phyloP scores from a whole-genome alignment of 1,284 basidiomycete genomes.

The Leccinum subfulvum region DNA sequence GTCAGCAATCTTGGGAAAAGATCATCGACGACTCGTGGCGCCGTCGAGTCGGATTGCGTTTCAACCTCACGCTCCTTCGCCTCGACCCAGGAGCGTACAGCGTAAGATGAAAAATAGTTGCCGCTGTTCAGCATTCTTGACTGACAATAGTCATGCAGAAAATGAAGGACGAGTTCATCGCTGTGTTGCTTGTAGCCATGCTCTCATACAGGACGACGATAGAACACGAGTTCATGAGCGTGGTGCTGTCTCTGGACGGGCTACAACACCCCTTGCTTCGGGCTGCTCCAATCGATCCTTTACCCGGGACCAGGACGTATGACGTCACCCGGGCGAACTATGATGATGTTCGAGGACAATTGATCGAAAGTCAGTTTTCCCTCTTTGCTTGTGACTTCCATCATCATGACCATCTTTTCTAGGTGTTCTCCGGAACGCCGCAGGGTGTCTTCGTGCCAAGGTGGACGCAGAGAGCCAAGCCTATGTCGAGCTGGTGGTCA shows the following conservation, averaged over 20 bases:
- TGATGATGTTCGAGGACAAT: constrained; percentile 16
- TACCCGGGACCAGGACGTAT: constrained; percentile 23
- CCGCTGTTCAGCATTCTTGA: not conserved
- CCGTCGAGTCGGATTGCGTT: constrained; percentile 65
- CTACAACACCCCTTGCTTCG: constrained; percentile 52
- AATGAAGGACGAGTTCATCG: constrained; percentile 53
- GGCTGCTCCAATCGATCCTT: constrained; percentile 27
- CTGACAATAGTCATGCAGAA: constrained; percentile 35
- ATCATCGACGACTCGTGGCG: constrained; percentile 54
- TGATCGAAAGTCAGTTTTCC: constrained; percentile 30
- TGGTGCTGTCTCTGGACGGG: constrained; percentile 52
- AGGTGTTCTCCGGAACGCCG: constrained; percentile 29
- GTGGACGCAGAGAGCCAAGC: constrained; percentile 28
- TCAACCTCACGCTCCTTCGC: constrained; percentile 65
- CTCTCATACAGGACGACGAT: constrained; percentile 51
- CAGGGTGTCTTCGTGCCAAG: constrained; percentile 22
- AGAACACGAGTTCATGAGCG: constrained; percentile 59
- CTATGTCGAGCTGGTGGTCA: constrained; percentile 30
- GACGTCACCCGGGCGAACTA: constrained; percentile 22
- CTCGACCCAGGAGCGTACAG: constrained; percentile 64
- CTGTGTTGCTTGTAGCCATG: constrained; percentile 57
- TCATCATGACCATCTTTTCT: constrained; percentile 2
- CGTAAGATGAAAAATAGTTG: constrained; percentile 39
- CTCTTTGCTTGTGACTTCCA: not conserved
- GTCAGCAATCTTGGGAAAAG: constrained; percentile 60